Evolutionary conservation across 768 basidiomycete species (phyloP).

Genomic region (Rhodotorula taiwanensis): DNA sequence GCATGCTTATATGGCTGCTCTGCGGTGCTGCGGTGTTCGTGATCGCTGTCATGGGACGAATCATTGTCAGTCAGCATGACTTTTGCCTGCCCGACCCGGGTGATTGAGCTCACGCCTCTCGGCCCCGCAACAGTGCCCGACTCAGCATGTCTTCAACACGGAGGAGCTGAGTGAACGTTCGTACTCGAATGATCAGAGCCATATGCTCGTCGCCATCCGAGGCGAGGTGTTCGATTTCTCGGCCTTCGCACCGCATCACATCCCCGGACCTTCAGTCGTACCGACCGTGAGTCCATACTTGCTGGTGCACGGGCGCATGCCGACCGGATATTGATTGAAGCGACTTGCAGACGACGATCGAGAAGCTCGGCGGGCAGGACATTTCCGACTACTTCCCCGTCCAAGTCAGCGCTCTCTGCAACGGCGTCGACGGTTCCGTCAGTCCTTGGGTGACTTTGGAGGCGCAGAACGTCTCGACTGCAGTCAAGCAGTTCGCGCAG

Average conservation of each 20-base stretch:
- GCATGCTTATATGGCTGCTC: conserved; percentile 85
- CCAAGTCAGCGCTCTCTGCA: conserved; percentile 89
- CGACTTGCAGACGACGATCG: conserved; percentile 15
- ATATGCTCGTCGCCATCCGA: conserved; percentile 72
- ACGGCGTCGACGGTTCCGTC: conserved; percentile 70
- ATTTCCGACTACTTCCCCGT: conserved; percentile 83
- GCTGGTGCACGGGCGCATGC: background rate
- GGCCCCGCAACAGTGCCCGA: conserved; percentile 76
- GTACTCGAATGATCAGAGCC: conserved; percentile 56
- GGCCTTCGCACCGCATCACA: conserved; percentile 50
- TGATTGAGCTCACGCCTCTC: too few relatives aligned
- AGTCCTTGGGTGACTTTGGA: conserved; percentile 75
- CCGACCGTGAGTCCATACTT: conserved; percentile 11
- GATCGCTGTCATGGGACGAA: conserved; percentile 72
- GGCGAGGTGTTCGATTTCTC: conserved; percentile 93
- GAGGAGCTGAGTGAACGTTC: conserved; percentile 70
- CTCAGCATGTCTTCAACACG: conserved; percentile 78
- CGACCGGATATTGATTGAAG: too few relatives aligned
- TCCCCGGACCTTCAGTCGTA: conserved; percentile 27
- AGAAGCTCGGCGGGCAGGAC: conserved; percentile 60
- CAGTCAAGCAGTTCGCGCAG: conserved; percentile 57
- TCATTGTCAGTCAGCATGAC: conserved; percentile 52
- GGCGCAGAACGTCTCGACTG: conserved; percentile 59
- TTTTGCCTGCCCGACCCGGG: background rate
- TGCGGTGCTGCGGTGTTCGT: conserved; percentile 86